A percentile compares a stretch with the other conserved stretches of the same genome.
Evolutionary conservation across 2,329 filamentous ascomycete genomes (phyloP).

Genomic region (Massarina eburnea): DNA sequence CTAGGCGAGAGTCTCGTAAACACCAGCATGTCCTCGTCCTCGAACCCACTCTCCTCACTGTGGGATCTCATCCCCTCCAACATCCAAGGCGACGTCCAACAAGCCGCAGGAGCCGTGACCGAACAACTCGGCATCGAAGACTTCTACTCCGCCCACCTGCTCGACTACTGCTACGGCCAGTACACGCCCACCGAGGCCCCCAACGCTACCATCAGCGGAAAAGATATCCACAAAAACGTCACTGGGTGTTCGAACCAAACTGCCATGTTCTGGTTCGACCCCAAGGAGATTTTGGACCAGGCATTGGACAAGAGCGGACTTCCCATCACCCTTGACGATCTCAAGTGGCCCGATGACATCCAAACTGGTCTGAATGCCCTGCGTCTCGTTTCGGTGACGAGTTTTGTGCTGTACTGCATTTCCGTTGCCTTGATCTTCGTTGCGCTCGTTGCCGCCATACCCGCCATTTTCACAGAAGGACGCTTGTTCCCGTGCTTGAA

Average conservation of each 20-base stretch:
- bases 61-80: constrained; percentile 39
- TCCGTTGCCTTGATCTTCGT: constrained; percentile 56
- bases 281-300: constrained; percentile 51
- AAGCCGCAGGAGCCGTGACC: constrained; percentile 47
- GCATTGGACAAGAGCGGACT: constrained; percentile 48
- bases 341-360: constrained; percentile 61
- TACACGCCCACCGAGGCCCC: constrained; percentile 47
- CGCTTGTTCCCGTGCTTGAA: constrained; percentile 54
- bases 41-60: constrained; percentile 32
- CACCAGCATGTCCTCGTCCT: constrained; percentile 27
- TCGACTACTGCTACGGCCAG: constrained; percentile 60
- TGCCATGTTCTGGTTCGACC: constrained; percentile 60
- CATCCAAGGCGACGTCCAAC: constrained; percentile 45
- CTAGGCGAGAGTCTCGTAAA: constrained; percentile 49
- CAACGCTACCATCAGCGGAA: constrained; percentile 46
- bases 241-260: constrained; percentile 57
- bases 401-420: constrained; percentile 62
- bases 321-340: constrained; percentile 52
- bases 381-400: constrained; percentile 52
- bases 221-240: constrained; percentile 53
- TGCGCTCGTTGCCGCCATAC: constrained; percentile 50
- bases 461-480: constrained; percentile 49
- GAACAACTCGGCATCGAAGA: constrained; percentile 57
- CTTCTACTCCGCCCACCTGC: constrained; percentile 63
- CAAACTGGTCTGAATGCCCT: constrained; percentile 56